Base-by-base conservation (phyloP, 2,329 filamentous ascomycete species). In the Ilyonectria robusta region DNA sequence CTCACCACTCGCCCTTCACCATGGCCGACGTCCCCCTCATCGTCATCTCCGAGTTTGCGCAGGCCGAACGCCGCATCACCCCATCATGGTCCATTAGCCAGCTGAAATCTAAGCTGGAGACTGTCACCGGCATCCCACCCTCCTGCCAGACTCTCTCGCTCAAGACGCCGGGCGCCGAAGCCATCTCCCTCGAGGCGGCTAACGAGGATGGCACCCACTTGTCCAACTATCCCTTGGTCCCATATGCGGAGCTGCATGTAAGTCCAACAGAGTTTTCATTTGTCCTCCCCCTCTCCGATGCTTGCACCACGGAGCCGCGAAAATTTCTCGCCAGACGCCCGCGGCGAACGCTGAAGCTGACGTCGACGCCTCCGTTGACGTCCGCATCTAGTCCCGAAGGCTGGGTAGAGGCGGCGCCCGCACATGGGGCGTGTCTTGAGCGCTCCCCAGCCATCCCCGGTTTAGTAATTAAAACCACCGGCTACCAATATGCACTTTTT, bases 71-170 rank as follows among this genome's bases (percentile, higher is more conserved):
- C 68, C 93, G 96, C 73, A 91, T 98, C 79, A 95, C 94, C 29
- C 95, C 95, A 15, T 92, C 95, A 73, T 99, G 96, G 96, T 92
- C 92, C 68, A 92, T 99, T 78, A 86, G 88, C 62, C 91, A 94
- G 76, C 87, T 98, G 75, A 97, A 95, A 84, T 83, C 87, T 59
- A 97, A 96, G 81, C 90, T 99, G 58, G 95, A 98, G 82, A 92
- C 94, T 68, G 91, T 98, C 82, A 98, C 95, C 2, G 96, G 96
- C 68, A 91, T 98, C 42, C 95, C 96, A 17, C 93, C 95, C 11
- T 88, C 87, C 33, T 90, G 87, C 67, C 96, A 98, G 81, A 89
- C 86, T 69, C 87, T 99, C 68, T 90, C 86, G 33, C 85, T 98
- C 78, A 93, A 91, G 78, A 84, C 90, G 17, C 81, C 84, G 63